Percentiles rank a stretch among this genome's conserved stretches.
Evolutionary conservation across 371 early-diverging fungal species (phyloP).

Genomic region (Batrachochytrium dendrobatidis): DNA sequence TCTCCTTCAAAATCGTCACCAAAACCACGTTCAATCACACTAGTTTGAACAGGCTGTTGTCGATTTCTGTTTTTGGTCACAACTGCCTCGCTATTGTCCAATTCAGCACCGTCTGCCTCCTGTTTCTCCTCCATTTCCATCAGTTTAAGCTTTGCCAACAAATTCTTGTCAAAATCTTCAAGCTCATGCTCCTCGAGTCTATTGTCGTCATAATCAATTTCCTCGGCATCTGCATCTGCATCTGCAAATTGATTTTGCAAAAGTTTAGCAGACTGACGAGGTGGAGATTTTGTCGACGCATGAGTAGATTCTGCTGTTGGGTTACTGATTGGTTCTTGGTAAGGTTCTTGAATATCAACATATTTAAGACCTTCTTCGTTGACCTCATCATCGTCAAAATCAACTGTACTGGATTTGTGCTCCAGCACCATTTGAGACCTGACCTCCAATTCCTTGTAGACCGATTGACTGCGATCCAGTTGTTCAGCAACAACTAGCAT

Average conservation of each 20-base stretch:
- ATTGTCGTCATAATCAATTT: conserved; percentile 13
- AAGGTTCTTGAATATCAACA: conserved; percentile 77
- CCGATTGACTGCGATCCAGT: conserved; percentile 43
- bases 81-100: conserved; percentile 3
- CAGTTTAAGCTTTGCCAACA: neutral
- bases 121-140: neutral
- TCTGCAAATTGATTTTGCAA: conserved; percentile 13
- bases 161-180: neutral
- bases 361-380: conserved; percentile 85
- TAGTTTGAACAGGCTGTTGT: conserved; percentile 9
- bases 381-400: conserved; percentile 35
- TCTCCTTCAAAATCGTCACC: conserved; percentile 9
- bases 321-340: conserved; percentile 31
- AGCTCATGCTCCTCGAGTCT: neutral
- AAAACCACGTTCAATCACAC: conserved; percentile 14
- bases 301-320: conserved; percentile 9
- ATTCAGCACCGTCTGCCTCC: neutral
- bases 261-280: conserved; percentile 13
- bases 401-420: conserved; percentile 25
- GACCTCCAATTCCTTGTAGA: conserved; percentile 48
- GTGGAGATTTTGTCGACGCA: neutral
- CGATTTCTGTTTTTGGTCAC: neutral
- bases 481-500: conserved; percentile 62
- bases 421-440: too few species aligned
- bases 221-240: conserved; percentile 29